Conservation (phyloP, 805 yeast species). For the Monosporozyma aerobia region DNA sequence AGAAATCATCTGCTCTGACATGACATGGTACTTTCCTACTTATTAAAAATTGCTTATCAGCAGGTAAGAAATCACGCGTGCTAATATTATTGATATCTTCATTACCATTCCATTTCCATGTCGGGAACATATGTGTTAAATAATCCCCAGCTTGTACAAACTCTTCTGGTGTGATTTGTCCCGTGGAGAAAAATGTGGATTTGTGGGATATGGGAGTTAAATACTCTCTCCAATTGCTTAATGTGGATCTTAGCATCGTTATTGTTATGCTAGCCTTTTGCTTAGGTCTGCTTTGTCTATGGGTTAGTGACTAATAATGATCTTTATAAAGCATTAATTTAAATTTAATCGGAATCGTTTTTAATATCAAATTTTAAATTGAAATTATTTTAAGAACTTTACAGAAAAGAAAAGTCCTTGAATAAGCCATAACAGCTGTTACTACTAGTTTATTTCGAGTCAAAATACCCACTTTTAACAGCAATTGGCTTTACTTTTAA, state of each 20-base stretch:
- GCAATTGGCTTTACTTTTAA: not conserved
- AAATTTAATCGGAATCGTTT: not conserved
- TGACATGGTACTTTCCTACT: conserved; percentile 85
- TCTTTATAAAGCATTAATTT: not conserved
- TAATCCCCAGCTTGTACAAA: conserved; percentile 93
- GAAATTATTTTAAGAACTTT: not conserved
- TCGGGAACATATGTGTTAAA: conserved; percentile 82
- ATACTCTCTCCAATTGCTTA: conserved; percentile 82
- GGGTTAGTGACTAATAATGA: not conserved
- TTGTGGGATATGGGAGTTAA: conserved; percentile 81
- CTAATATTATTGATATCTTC: conserved; percentile 35
- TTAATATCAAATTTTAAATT: not conserved
- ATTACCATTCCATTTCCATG: conserved; percentile 78
- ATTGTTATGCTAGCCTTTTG: not conserved
- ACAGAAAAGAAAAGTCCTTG: not conserved
- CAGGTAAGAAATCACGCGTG: conserved; percentile 59
- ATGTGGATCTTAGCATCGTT: conserved; percentile 57
- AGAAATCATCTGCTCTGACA: conserved; percentile 51
- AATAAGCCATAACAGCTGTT: not conserved
- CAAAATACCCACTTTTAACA: not conserved
- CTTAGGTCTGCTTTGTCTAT: not conserved
- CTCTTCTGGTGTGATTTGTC: conserved; percentile 93
- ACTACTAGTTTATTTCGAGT: not conserved
- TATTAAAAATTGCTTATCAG: conserved; percentile 77
- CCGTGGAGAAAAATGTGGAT: conserved; percentile 80